Base-by-base conservation (phyloP, 805 yeast genomes). In the Metschnikowia similis region DNA sequence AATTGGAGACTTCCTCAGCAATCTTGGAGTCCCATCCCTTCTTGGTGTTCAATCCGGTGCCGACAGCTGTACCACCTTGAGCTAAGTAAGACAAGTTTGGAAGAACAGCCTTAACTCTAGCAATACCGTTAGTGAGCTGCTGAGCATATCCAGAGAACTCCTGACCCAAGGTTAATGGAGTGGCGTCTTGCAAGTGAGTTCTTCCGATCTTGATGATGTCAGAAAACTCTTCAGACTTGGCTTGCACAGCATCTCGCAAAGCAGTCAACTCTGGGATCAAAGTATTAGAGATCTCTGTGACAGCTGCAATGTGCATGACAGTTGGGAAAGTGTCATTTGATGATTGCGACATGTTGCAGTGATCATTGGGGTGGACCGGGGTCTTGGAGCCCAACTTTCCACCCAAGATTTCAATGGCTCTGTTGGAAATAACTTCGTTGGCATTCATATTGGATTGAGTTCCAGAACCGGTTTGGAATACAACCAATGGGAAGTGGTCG, bases 11-110 rank as follows among this genome's bases (percentile, higher is more conserved):
- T 72, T 87, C 83, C 53, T 79, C 84, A 53, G 99, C 99, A 60
- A 94, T 83, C 60, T 86, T 83, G 61, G 76, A 84, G 62, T 89
- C 96, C 68, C 87, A 94, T 27, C 98, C 98, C 66, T 82, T 81
- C 68, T 74, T 85, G 73, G 98, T 92, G 83, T 94, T 94, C 63
- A 94, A 81, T 58, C 99, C 99, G 49, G 99, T 94, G 63, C 99
- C 99, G 49, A 94, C 99, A 54, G 99, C 99, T 55, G 99, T 94
- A 76, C 99, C 99, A 77, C 99, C 99, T 79, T 94, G 99, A 43
- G 99, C 99, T 61, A 94, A 81, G 68, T 68, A 82, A 63, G 84
- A 79, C 67, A 94, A 79, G 71, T 83, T 83, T 59, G 88, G 88
- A 58, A 94, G 80, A 47, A 85, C 70, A 55, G 74, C 74, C 75